These are phyloP conservation scores for Microsporum ferrugineum DNA, from an alignment of 2,329 filamentous ascomycete species.

Conservation along the genomic window DNA sequence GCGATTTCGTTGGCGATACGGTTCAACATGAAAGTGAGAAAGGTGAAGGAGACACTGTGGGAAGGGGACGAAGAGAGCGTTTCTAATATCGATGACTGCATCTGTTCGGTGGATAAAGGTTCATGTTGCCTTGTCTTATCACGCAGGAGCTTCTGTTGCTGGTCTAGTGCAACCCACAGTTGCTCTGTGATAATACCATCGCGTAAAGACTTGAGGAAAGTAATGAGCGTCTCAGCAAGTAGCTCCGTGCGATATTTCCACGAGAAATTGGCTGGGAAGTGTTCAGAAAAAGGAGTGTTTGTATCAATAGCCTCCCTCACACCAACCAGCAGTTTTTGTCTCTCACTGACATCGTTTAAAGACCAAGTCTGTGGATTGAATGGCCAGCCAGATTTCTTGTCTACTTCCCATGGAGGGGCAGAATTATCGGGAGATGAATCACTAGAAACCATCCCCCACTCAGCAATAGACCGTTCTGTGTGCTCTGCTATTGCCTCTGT, in stretches of 20 bases:
- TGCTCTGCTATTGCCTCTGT: slow-evolving; percentile 64
- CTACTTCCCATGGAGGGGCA: slow-evolving; percentile 43
- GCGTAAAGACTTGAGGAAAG: slow-evolving; percentile 62
- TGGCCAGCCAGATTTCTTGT: slow-evolving; percentile 46
- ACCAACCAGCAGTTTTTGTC: slow-evolving; percentile 33
- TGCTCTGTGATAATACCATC: slow-evolving; percentile 65
- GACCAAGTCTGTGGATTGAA: slow-evolving; percentile 44
- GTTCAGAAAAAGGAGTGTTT: slow-evolving; percentile 49
- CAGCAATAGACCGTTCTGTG: slow-evolving; percentile 47
- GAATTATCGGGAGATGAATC: slow-evolving; percentile 21
- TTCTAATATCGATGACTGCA: slow-evolving; percentile 57
- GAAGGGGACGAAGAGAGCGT: slow-evolving; percentile 58
- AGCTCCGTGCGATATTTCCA: slow-evolving; percentile 62
- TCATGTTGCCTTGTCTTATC: slow-evolving; percentile 40
- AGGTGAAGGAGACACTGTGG: slow-evolving; percentile 82
- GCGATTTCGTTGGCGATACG: slow-evolving; percentile 46
- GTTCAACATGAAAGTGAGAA: slow-evolving; percentile 66
- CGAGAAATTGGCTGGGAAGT: slow-evolving; percentile 52
- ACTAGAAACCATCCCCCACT: slow-evolving; percentile 48
- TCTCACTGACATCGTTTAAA: slow-evolving; percentile 29
- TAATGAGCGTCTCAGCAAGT: slow-evolving; percentile 56
- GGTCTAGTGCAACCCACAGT: slow-evolving; percentile 60
- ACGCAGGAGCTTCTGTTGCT: slow-evolving; percentile 41
- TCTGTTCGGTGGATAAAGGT: slow-evolving; percentile 41
- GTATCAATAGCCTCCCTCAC: slow-evolving; percentile 60